These are phyloP conservation scores for Eutrema yunnanense DNA, from an alignment of 345 rosid species.

Conservation along the genomic window DNA sequence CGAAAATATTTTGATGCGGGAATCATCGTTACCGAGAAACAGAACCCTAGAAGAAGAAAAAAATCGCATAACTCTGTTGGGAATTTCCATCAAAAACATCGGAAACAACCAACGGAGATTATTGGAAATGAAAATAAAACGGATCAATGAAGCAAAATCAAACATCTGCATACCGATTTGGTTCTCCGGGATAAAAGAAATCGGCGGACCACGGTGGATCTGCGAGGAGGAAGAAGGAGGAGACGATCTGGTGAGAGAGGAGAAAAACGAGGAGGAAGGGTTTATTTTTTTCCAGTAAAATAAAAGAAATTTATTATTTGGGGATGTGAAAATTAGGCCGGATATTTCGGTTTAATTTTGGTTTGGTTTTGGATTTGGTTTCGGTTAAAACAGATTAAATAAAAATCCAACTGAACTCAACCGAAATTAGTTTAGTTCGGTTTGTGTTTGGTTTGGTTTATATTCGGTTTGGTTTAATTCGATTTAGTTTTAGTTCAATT, in stretches of 20 bases:
- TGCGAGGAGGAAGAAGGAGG: background rate
- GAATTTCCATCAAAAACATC: background rate
- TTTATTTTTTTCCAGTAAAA: background rate
- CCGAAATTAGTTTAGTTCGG: too few species aligned
- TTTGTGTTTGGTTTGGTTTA: too few species aligned
- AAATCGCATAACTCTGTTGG: background rate
- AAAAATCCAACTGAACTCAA: too few species aligned
- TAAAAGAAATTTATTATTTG: background rate
- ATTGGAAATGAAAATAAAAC: background rate
- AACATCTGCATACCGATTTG: background rate
- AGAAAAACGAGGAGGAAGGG: background rate
- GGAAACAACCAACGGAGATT: background rate
- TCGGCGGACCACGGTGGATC: slow-evolving; percentile 5
- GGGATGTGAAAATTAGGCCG: background rate
- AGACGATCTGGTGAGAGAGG: slow-evolving; percentile 17
- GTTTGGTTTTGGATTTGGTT: too few species aligned
- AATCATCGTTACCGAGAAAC: background rate
- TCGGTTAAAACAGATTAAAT: too few species aligned
- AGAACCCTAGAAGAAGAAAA: background rate
- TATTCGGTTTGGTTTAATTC: too few species aligned
- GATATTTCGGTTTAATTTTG: too few species aligned
- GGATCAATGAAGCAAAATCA: background rate
- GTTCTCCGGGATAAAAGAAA: background rate
- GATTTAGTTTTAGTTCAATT: too few species aligned
- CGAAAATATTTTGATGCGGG: background rate